These are phyloP conservation scores for Schwanniomyces yamadae DNA, from an alignment of 805 yeast species.

Conservation along the genomic window DNA sequence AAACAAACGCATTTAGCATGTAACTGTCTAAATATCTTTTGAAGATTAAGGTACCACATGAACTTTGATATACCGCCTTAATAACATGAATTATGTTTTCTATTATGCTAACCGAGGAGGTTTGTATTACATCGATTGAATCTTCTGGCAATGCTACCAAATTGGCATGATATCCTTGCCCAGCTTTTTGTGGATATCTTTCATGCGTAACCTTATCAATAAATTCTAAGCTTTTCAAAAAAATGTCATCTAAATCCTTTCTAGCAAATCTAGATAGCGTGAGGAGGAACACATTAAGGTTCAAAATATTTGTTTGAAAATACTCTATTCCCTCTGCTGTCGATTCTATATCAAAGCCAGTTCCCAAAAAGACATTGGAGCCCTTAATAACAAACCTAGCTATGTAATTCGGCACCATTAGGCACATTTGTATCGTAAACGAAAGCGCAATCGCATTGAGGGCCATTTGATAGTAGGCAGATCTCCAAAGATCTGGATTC, in stretches of 20 bases:
- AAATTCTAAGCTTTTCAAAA: slow-evolving; percentile 36
- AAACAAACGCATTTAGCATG: slow-evolving; percentile 26
- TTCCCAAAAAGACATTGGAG: slow-evolving; percentile 9
- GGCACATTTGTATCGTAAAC: slow-evolving; percentile 30
- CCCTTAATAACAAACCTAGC: slow-evolving; percentile 6
- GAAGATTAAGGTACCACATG: no score
- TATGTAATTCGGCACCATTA: slow-evolving; percentile 26
- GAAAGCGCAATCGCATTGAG: slow-evolving; percentile 36
- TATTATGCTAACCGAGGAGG: background rate
- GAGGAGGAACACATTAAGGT: slow-evolving; percentile 40
- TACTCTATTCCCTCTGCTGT: slow-evolving; percentile 17
- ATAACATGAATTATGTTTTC: slow-evolving; percentile 1
- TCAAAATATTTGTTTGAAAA: slow-evolving; percentile 37
- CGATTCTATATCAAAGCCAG: slow-evolving; percentile 7
- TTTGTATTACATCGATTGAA: background rate
- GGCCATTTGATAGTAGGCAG: slow-evolving; percentile 36
- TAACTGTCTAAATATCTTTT: slow-evolving; percentile 21
- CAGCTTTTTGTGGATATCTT: slow-evolving; percentile 1
- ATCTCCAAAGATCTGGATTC: slow-evolving; percentile 39
- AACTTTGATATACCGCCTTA: slow-evolving; percentile 11
- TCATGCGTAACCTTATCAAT: slow-evolving; percentile 26
- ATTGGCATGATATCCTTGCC: slow-evolving; percentile 12
- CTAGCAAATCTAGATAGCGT: slow-evolving; percentile 35
- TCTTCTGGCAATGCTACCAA: slow-evolving; percentile 12
- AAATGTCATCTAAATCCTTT: slow-evolving; percentile 40